Evolutionary conservation across 2,329 filamentous ascomycete species (phyloP), one percentile per base, ranked within the genome.

Genomic region (Apiospora kogelbergensis): DNA sequence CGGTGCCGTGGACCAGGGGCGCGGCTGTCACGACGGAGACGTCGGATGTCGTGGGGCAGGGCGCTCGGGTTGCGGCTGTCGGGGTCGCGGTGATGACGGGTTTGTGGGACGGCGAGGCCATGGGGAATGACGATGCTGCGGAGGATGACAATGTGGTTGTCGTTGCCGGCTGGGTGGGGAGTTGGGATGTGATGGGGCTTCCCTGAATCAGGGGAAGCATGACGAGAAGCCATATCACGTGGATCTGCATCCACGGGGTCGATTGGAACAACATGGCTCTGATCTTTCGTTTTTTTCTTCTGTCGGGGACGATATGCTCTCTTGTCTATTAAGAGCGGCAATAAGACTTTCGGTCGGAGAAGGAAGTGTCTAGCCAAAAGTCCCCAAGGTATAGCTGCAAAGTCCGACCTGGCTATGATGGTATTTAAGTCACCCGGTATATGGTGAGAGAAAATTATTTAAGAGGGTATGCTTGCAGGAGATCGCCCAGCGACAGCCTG

Each of bases 101-200:
- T 9, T 30, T 60, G 20, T n/a, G 10, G 53, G 53, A 60, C 26
- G 63, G 37, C 11, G 63, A 42, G n/a, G 63, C 37, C 15, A 13
- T 24, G 24, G 22, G 63, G 37, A 65, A 42, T 9, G 37, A 26
- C 9, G 63, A 65, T 1, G 60, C 41, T 24, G 33, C 22, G 3
- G 48, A 7, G 2, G 26, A 44, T 64, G 24, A 44, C 45, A 40
- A 40, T 26, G 68, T n/a, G n/a, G n/a, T 63, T 30, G 68, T 60
- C 6, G 68, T 48, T 13, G 69, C 68, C 15, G 42, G 17, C 15
- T 46, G 60, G 42, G 11, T 6, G 24, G 33, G 41, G n/a, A 30
- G 15, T 40, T 65, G 67, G 42, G 60, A 53, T 30, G 60, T 60
- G 67, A 68, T 64, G 45, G 53, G 67, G 53, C 26, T 65, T 22